Base-by-base conservation (phyloP, 2,329 filamentous ascomycete genomes). In the Hypocrella siamensis region DNA sequence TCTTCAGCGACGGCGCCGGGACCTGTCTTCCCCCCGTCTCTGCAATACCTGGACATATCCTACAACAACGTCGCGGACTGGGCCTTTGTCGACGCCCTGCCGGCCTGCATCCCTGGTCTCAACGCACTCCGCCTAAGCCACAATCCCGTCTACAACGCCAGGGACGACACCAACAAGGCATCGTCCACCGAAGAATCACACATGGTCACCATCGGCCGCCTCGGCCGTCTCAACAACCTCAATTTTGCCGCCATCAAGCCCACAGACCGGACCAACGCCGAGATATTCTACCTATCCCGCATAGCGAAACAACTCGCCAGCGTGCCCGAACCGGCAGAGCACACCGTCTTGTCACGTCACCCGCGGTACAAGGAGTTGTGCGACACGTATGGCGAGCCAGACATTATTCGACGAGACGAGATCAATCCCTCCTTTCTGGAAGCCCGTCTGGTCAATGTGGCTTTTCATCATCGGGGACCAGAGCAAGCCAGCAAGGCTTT, bases 251-350 rank as follows among this genome's bases (percentile, higher is more conserved):
- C 61, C 12, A 75, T 96, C 42, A 75, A 75, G 0, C 43, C 62
- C 1, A 71, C 77, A 26, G 86, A 96, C 50, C 74, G 88, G 14
- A 65, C 73, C 33, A 90, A 96, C 46, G 85, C 85, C 4, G 90
- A 96, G 44, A 77, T 88, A 46, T 98, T 93, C 52, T 98, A 98
- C 51, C 70, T 96, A 9, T 82, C 78, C 1, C 70, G 80, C 33
- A 90, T 94, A 35, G 80, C 70, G 9, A 75, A 75, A 39, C 81
- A 90, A 48, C 61, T 94, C 25, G 67, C 74, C 1, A 58, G 64
- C 4, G 67, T 72, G 0, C 58, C 71, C 0, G 63, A 70, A 34
- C 53, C 52, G 3, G 53, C 60, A 3, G 67, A 76, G 40, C 54
- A 53, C 1, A 56, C 58, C 2, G 65, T 93, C 0, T 49, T 80